Evolutionary conservation across 2,329 filamentous ascomycete species (phyloP), one percentile per base, ranked within the genome.

Genomic region (Tetracladium maxilliforme): DNA sequence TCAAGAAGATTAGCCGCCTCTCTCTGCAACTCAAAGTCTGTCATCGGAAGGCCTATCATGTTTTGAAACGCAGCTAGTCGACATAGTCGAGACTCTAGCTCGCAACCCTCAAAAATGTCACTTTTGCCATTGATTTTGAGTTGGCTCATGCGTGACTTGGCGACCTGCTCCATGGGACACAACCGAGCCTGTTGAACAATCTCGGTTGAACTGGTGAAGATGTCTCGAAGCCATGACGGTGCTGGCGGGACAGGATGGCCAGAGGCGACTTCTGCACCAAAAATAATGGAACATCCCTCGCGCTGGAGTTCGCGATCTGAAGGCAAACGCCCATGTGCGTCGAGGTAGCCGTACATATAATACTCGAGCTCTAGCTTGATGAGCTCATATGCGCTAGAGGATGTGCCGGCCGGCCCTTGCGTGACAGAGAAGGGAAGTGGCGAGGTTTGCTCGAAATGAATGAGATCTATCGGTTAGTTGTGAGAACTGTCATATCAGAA

Each of bases 231-330:
- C 70, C 70, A 75, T 3, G 57, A 61, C 15, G 45, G 42, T 14
- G 51, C 48, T 4, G 48, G 47, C 2, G 45, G 48, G 20, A 49
- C 47, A 2, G 44, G 47, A 13, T 49, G 49, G 10, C 49, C 43
- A 4, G 55, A 60, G 21, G 54, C 38, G 24, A 56, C 46, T 35
- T 72, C 66, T 12, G 61, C 53, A 6, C 58, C 64, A 32, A 61
- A 64, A 33, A 73, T 54, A 32, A 73, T 61, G 30, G 60, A 56
- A 24, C 63, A 68, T n/a, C 65, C 66, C 42, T 72, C 65, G n/a
- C 58, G 40, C 30, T 64, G 59, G 26, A 73, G 44, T 24, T 70
- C 60, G 9, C 56, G 51, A 23, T 73, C 67, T 5, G 52, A 59
- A 3, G 59, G 58, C 3, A 43, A 21, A 13, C 34, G 38, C 18